These are phyloP conservation scores for Thermoascus crustaceus DNA, from an alignment of 2,329 filamentous ascomycete species.

Conservation along the genomic window DNA sequence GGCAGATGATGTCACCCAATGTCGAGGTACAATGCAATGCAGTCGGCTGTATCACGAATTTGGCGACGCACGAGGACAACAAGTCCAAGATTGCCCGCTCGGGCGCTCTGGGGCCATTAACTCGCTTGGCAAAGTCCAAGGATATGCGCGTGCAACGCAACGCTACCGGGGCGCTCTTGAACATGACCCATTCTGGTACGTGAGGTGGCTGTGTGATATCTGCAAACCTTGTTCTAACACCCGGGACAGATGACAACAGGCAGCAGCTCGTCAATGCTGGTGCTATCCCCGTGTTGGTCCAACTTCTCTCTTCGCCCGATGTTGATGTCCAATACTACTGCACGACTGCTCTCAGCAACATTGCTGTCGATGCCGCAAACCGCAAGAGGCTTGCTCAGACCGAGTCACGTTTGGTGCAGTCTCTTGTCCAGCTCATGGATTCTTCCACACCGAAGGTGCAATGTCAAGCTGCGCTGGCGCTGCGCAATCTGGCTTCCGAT, in stretches of 20 bases:
- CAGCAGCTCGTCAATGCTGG: conserved; percentile 95
- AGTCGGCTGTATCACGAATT: conserved; percentile 95
- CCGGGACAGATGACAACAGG: conserved; percentile 74
- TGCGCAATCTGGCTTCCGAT: conserved; percentile 92
- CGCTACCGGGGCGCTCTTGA: conserved; percentile 88
- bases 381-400: conserved; percentile 83
- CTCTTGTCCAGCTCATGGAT: conserved; percentile 92
- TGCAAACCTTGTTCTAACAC: conserved; percentile 13
- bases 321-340: conserved; percentile 99
- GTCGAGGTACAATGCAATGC: conserved; percentile 99
- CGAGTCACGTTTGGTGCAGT: conserved; percentile 85
- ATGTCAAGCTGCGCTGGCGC: conserved; percentile 88
- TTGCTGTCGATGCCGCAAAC: conserved; percentile 88
- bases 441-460: conserved; percentile 96
- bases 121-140: conserved; percentile 87
- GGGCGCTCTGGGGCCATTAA: conserved; percentile 83
- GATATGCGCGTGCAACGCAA: conserved; percentile 98
- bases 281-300: conserved; percentile 94
- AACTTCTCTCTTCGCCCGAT: conserved; percentile 83
- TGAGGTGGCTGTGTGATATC: conserved; percentile 5
- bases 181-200: conserved; percentile 98
- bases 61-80: conserved; percentile 97
- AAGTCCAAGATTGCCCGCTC: conserved; percentile 97
- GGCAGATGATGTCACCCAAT: conserved; percentile 96
- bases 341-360: conserved; percentile 96